phyloP scores from a whole-genome alignment of 306 rosid species.

The Ziziphus jujuba region DNA sequence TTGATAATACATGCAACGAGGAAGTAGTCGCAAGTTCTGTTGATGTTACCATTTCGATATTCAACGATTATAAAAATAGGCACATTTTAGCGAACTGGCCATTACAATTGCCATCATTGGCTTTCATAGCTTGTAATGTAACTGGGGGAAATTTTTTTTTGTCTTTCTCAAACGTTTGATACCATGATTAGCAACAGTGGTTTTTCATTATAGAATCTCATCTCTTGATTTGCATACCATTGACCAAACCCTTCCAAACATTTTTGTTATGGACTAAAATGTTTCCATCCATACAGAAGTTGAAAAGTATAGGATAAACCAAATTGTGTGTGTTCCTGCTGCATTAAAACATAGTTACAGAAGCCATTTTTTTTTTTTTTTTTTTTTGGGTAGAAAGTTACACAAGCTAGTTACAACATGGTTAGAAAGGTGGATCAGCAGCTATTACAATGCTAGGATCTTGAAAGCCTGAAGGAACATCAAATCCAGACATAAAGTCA shows the following conservation, averaged over 20 bases:
- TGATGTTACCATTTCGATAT: background rate
- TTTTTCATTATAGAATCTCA: background rate
- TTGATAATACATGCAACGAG: background rate
- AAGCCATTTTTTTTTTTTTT: background rate
- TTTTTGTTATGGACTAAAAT: background rate
- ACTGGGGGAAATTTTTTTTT: no score
- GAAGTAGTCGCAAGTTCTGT: no score
- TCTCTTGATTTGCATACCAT: constrained; percentile 2
- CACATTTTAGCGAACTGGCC: background rate
- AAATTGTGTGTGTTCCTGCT: constrained; percentile 7
- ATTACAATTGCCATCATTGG: background rate
- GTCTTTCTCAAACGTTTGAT: background rate
- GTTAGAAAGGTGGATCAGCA: constrained; percentile 51
- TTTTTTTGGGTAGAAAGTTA: background rate
- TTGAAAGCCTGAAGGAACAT: constrained; percentile 42
- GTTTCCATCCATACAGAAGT: background rate
- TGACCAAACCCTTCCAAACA: background rate
- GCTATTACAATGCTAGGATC: constrained; percentile 42
- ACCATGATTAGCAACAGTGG: no score
- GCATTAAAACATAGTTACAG: constrained; percentile 11
- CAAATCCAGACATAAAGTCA: constrained; percentile 73
- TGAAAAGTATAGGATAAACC: constrained; percentile 5
- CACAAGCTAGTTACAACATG: constrained; percentile 25
- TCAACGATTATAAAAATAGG: background rate
- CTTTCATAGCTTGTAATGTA: no score